Percentiles rank a stretch among this genome's conserved stretches.
These are phyloP conservation scores for Salix exigua DNA, from an alignment of 345 rosid genomes.

Conservation along the genomic window DNA sequence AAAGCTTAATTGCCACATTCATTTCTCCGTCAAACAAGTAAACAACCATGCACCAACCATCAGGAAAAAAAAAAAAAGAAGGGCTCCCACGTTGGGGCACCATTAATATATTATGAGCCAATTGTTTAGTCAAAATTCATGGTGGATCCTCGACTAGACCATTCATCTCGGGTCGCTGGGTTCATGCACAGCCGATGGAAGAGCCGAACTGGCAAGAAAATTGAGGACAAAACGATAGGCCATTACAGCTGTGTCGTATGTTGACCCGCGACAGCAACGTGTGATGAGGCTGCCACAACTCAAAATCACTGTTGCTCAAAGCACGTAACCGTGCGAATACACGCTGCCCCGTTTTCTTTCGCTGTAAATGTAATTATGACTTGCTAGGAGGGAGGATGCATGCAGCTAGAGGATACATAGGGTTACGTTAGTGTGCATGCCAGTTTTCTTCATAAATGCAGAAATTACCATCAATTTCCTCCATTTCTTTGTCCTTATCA, in stretches of 20 bases:
- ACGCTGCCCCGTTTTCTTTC: neutral
- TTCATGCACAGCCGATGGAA: too few species aligned
- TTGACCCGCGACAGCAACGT: neutral
- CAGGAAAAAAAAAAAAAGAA: neutral
- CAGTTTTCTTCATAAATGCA: too few species aligned
- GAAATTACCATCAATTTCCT: too few species aligned
- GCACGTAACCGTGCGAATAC: neutral
- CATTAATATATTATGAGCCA: neutral
- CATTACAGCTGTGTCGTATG: neutral
- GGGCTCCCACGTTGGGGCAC: too few species aligned
- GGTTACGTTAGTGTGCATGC: too few species aligned
- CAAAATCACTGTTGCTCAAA: neutral
- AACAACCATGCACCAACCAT: conserved; percentile 19
- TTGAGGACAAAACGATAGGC: neutral
- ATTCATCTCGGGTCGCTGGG: too few species aligned
- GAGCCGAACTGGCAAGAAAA: neutral
- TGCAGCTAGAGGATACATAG: too few species aligned
- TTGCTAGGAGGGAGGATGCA: too few species aligned
- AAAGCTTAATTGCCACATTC: neutral
- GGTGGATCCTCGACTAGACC: too few species aligned
- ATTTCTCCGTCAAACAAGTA: conserved; percentile 8
- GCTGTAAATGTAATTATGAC: too few species aligned
- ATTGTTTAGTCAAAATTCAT: too few species aligned
- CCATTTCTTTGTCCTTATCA: neutral
- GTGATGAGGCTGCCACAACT: too few species aligned